Evolutionary conservation across 768 basidiomycete genomes (phyloP), one percentile per base, ranked within the genome.

Genomic region (Calocera viscosa): DNA sequence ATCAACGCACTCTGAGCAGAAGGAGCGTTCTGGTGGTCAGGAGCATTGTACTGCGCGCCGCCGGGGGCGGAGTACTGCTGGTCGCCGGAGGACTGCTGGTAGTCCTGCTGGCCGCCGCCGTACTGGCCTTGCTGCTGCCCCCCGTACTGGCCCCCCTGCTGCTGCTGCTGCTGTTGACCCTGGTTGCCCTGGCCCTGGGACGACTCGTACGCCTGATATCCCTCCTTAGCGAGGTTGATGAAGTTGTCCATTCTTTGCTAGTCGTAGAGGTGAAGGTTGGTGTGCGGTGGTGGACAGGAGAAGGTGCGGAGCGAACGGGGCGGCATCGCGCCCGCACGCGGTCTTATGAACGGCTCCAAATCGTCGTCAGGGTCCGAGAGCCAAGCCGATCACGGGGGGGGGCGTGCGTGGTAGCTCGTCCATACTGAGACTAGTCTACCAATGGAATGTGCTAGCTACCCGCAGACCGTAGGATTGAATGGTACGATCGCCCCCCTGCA

Each of bases 201-300:
- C 32, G 78, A 72, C 70, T 78, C 76, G 77, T 84, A 84, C 73
- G 83, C 78, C 40, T 82, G 75, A 70, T 82, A 75, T 69, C 84
- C 84, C 75, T 90, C 75, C 76, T 90, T 86, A 11, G 88, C 90
- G 70, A 91, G 74, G 67, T 83, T 84, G 39, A 89, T 80, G 71
- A 91, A 82, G 67, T 74, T 80, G 68, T 89, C 88, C 89, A 88
- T 47, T 47, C 8, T 19, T 38, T 5, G 5, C 19, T 47, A 8
- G 24, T 40, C 39, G 19, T 10, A 19, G 16, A 47, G 19, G 16
- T 19, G 43, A n/a, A n/a, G n/a, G 24, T 47, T 5, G 19, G 24
- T 8, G 3, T 5, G 43, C 19, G 19, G 43, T 19, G 16, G 43
- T 17, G 24, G 43, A 24, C 24, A 47, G 43, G 19, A 24, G 43